These are phyloP conservation scores for Hymenoscyphus repandus DNA, from an alignment of 2,329 filamentous ascomycete species.

Conservation along the genomic window DNA sequence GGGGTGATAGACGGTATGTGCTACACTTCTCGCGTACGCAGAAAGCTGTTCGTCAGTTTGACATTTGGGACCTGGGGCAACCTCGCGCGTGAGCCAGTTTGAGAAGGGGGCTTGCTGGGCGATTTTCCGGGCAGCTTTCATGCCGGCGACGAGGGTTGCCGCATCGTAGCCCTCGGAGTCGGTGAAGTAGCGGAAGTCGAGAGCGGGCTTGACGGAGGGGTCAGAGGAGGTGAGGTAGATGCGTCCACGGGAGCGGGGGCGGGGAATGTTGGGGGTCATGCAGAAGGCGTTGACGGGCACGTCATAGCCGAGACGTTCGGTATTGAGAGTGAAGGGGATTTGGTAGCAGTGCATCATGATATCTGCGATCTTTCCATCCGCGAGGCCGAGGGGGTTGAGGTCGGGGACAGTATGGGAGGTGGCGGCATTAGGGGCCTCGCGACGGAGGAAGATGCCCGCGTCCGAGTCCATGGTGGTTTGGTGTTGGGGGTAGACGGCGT, in stretches of 20 bases:
- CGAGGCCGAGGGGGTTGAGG: conserved; percentile 34
- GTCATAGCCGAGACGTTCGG: conserved; percentile 66
- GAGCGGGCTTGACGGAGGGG: conserved; percentile 39
- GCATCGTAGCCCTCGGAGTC: conserved; percentile 52
- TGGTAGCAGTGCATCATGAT: conserved; percentile 98
- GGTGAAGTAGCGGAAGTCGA: conserved; percentile 52
- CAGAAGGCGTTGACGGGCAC: conserved; percentile 45
- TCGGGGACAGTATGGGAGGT: conserved; percentile 41
- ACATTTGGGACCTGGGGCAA: conserved; percentile 34
- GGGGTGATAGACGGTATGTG: conserved; percentile 88
- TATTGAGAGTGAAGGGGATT: conserved; percentile 88
- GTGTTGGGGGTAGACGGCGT: conserved; percentile 33
- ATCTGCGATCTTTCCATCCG: conserved; percentile 72
- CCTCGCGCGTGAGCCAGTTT: conserved; percentile 37
- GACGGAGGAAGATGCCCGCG: conserved; percentile 63
- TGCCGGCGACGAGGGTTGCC: conserved; percentile 38
- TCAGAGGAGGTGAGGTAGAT: conserved; percentile 49
- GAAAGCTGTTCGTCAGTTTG: conserved; percentile 75
- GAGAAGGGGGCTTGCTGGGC: conserved; percentile 36
- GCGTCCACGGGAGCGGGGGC: conserved; percentile 54
- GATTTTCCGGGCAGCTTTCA: conserved; percentile 32
- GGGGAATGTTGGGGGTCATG: conserved; percentile 52
- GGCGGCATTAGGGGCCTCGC: conserved; percentile 63
- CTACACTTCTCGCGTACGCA: conserved; percentile 74
- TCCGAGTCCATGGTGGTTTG: conserved; percentile 47